These are phyloP conservation scores for Patellaria atrata DNA, from an alignment of 495 filamentous ascomycete species.

Conservation along the genomic window DNA sequence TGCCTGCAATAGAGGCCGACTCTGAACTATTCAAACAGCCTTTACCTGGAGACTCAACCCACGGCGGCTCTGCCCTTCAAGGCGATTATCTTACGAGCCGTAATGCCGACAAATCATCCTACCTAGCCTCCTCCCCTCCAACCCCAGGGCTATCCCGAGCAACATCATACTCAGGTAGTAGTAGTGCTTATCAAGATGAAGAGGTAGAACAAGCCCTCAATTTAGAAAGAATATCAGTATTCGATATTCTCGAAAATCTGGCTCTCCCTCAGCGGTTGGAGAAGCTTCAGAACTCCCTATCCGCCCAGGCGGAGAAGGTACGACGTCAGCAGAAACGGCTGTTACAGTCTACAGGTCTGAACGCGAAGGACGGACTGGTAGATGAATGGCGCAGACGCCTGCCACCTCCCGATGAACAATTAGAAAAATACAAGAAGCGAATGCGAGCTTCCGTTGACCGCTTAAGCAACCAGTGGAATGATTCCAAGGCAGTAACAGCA, in stretches of 20 bases:
- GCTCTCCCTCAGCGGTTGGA: constrained; percentile 79
- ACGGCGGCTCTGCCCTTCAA: constrained; percentile 10
- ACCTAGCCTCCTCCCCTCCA: constrained; percentile 33
- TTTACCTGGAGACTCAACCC: constrained; percentile 15
- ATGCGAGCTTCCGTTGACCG: constrained; percentile 83
- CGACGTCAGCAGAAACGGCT: constrained; percentile 68
- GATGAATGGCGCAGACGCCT: constrained; percentile 75
- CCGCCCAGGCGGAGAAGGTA: constrained; percentile 71
- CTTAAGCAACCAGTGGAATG: constrained; percentile 71
- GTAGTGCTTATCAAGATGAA: constrained; percentile 13
- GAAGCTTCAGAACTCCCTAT: constrained; percentile 65
- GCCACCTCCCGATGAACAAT: constrained; percentile 77
- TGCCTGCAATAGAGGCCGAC: constrained; percentile 17
- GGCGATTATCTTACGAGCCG: constrained; percentile 6
- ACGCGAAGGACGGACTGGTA: constrained; percentile 58
- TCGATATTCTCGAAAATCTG: constrained; percentile 89
- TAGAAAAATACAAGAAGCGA: constrained; percentile 75
- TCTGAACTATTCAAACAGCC: constrained; percentile 13
- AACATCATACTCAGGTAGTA: constrained; percentile 57
- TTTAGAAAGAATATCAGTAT: constrained; percentile 79
- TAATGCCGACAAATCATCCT: too few species aligned
- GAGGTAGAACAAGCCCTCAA: constrained; percentile 67
- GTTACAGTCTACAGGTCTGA: constrained; percentile 38
- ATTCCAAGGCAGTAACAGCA: constrained; percentile 70
- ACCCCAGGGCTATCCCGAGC: constrained; percentile 50